A percentile compares a stretch with the other conserved stretches of the same genome.
phyloP scores from a whole-genome alignment of 1,284 basidiomycete species.

The Sporisorium reilianum region DNA sequence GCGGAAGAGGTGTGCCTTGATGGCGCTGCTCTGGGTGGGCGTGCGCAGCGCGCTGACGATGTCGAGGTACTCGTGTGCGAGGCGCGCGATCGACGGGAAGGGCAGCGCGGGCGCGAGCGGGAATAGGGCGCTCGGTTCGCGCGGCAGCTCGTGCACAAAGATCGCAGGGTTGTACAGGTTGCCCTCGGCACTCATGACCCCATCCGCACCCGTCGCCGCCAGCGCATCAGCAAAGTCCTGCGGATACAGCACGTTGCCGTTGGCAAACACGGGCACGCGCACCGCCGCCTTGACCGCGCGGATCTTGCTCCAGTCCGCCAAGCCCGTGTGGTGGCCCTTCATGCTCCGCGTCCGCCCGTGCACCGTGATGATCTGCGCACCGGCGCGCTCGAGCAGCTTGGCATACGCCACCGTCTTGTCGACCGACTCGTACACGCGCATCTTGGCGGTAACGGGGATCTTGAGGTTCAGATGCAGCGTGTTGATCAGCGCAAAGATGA shows the following conservation, averaged over 20 bases:
- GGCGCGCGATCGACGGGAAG: slow-evolving; percentile 76
- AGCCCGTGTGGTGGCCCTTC: slow-evolving; percentile 81
- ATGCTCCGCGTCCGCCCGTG: slow-evolving; percentile 92
- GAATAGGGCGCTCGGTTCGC: slow-evolving; percentile 29
- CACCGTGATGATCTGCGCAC: slow-evolving; percentile 93
- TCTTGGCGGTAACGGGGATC: slow-evolving; percentile 95
- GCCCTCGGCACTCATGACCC: slow-evolving; percentile 94
- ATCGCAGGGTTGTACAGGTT: slow-evolving; percentile 93
- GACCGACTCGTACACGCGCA: slow-evolving; percentile 86
- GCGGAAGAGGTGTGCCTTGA: slow-evolving; percentile 95
- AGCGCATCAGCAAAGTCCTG: slow-evolving; percentile 84
- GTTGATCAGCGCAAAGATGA: slow-evolving; percentile 71
- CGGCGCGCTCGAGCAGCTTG: slow-evolving; percentile 91
- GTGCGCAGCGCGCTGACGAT: slow-evolving; percentile 83
- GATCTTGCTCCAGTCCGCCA: slow-evolving; percentile 87
- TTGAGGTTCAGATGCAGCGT: slow-evolving; percentile 79
- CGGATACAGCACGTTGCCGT: slow-evolving; percentile 92
- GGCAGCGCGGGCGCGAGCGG: slow-evolving; percentile 52
- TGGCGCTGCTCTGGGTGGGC: slow-evolving; percentile 78
- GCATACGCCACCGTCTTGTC: slow-evolving; percentile 93
- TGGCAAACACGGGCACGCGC: slow-evolving; percentile 92
- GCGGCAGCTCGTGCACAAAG: slow-evolving; percentile 71
- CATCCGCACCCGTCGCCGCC: slow-evolving; percentile 84
- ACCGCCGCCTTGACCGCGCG: slow-evolving; percentile 86
- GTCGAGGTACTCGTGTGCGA: slow-evolving; percentile 87